Evolutionary conservation across 2,329 filamentous ascomycete species (phyloP).

Genomic region (Aspergillus neoniger): DNA sequence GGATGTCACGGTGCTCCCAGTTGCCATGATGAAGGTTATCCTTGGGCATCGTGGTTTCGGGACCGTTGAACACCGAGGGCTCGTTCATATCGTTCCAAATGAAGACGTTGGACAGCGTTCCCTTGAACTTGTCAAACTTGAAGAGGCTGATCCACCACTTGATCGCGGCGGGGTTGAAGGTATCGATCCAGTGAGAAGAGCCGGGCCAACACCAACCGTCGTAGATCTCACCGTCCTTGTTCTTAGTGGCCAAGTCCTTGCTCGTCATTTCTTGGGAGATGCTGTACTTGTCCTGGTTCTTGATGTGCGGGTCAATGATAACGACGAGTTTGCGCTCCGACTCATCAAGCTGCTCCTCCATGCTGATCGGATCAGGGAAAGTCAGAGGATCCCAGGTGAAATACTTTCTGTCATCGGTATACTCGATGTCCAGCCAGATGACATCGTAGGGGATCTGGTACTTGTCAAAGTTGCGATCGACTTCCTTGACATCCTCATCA

Average conservation of each 20-base stretch:
- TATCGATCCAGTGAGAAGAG: conserved; percentile 93
- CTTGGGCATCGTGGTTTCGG: conserved; percentile 98
- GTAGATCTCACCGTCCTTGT: conserved; percentile 85
- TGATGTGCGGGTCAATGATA: conserved; percentile 97
- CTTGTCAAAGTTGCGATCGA: conserved; percentile 95
- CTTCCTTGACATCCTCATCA: conserved; percentile 94
- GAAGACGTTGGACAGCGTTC: conserved; percentile 81
- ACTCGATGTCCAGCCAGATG: conserved; percentile 98
- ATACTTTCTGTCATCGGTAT: conserved; percentile 95
- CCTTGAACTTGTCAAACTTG: conserved; percentile 84
- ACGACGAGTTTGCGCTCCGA: conserved; percentile 87
- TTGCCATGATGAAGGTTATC: conserved; percentile 89
- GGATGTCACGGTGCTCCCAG: conserved; percentile 96
- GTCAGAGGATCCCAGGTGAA: conserved; percentile 94
- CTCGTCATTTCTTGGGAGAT: conserved; percentile 80
- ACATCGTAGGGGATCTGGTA: conserved; percentile 95
- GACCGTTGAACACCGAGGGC: conserved; percentile 97
- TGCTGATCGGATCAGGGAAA: conserved; percentile 80
- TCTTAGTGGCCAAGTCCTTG: conserved; percentile 79
- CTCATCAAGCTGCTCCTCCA: conserved; percentile 83
- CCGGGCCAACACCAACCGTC: conserved; percentile 99
- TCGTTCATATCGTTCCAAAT: conserved; percentile 99
- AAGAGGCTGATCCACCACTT: conserved; percentile 92
- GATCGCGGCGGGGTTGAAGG: conserved; percentile 87
- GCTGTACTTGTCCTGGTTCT: conserved; percentile 77